These are phyloP conservation scores for Gloeostereum incarnatum DNA, from an alignment of 768 basidiomycete species.

Conservation along the genomic window DNA sequence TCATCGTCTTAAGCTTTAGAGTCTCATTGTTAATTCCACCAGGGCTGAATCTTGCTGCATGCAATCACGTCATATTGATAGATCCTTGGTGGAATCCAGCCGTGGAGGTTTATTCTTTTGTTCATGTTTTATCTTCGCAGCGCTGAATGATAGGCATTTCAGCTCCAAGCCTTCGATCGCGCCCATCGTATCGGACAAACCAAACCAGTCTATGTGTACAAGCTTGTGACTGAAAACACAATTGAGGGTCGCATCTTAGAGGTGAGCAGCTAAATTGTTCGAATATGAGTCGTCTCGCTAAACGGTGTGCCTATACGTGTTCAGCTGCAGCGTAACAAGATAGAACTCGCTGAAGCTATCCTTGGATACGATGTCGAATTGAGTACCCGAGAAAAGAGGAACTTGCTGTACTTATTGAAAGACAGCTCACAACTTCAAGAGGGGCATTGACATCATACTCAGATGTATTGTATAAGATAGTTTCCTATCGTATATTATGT, in stretches of 20 bases:
- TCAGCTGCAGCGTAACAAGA: too few relatives aligned
- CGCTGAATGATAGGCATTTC: slow-evolving; percentile 1
- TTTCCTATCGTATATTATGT: too few relatives aligned
- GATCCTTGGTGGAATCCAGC: slow-evolving; percentile 97
- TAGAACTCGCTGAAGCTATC: too few relatives aligned
- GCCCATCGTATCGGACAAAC: slow-evolving; percentile 87
- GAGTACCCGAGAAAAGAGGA: too few relatives aligned
- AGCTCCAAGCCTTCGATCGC: slow-evolving; percentile 93
- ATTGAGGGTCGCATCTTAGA: slow-evolving; percentile 82
- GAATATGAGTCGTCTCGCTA: too few relatives aligned
- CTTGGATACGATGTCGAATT: too few relatives aligned
- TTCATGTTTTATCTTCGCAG: neutral
- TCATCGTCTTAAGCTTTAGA: slow-evolving; percentile 1
- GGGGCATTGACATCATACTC: too few relatives aligned
- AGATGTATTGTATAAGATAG: too few relatives aligned
- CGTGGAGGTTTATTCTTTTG: slow-evolving; percentile 43
- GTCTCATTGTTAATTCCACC: slow-evolving; percentile 5
- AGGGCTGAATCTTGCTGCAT: slow-evolving; percentile 87
- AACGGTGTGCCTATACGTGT: too few relatives aligned
- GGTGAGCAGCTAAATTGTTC: too few relatives aligned
- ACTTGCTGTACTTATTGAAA: too few relatives aligned
- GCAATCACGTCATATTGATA: slow-evolving; percentile 89
- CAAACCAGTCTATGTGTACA: slow-evolving; percentile 80
- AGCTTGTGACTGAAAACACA: slow-evolving; percentile 78
- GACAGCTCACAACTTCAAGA: too few relatives aligned